Base-by-base conservation (phyloP, 148 eudicot species). In the Rhododendron kiyosumense region DNA sequence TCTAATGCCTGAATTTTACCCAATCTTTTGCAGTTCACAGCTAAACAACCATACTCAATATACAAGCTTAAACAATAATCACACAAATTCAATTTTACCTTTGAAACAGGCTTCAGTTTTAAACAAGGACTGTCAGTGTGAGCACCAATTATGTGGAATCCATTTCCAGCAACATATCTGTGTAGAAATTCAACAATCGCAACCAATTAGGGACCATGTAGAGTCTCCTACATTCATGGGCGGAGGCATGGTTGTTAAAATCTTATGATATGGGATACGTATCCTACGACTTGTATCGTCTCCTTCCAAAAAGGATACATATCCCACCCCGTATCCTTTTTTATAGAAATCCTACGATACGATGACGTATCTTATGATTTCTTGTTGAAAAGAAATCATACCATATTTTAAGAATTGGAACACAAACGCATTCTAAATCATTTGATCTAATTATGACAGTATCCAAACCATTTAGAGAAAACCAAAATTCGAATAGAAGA, bases 61-160 rank as follows among this genome's bases (percentile, higher is more conserved):
- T 18, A 49, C 11, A 54, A 46, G 17, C 28, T 46, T 28, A 28
- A 7, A 77, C 80, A 2, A 43, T 10, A 22, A 79, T 9, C 4
- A 80, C 41, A 74, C 11, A 45, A 71, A 69, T 63, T 28, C 36
- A 32, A 78, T 10, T 57, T 83, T 90, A 97, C 99, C 99, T 97
- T 94, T 41, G 99, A 92, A 85, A 91, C 89, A 7, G 99, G 99
- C 93, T 95, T 97, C 86, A 97, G 69, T 88, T 95, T 97, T 88
- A 97, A 86, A 86, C 99, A 97, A 69, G 99, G 99, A 88, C 99
- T 97, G 85, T 97, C 99, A 1, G 99, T 97, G 87, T 97, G 98
- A 87, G 99, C 99, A 87, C 98, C 99, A 82, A 97, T 88, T 57
- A 95, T 90, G 85, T 93, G 91, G 83, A 95, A 90, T 81, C 99